Base-by-base conservation (phyloP, 805 yeast genomes). In the Starmerella bombicola region DNA sequence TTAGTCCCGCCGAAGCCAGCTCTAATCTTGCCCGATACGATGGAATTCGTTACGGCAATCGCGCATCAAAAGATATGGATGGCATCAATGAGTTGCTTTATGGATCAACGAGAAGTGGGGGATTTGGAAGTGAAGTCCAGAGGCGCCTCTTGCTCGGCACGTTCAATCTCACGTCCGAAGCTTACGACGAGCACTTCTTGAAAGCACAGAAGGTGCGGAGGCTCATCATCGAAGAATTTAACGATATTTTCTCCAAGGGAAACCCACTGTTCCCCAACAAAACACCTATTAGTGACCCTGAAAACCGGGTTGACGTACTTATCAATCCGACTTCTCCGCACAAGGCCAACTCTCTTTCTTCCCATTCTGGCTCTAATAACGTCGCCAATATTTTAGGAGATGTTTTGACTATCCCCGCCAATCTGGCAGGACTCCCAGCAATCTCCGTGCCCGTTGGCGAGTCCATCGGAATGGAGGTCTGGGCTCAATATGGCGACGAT, bases 1-100 rank as follows among this genome's bases (percentile, higher is more conserved):
- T 93, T 28, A 86, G 91, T 2, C 80, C 95, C 0, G 80, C 95
- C 0, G 98, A 91, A 55, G 97, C 96, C 0, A 78, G 93, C 1
- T 88, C 97, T 0, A 91, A 91, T 55, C 67, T 91, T 36, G 73
- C 95, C 1, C 67, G 96, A 24, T 91, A 71, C 55, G 98, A 91
- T 60, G 98, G 98, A 2, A 64, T 86, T 17, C 66, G 96, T 41
- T 91, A 78, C 56, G 97, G 97, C 0, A 60, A 55, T 41, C 64
- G 80, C 29, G 65, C 70, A 1, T 58, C 54, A 23, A 46, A 49
- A 1, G 58, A 60, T 42, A 49, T 51, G 31, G 53, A 57, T 3
- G 55, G 53, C 3, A 59, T 63, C 19, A 40, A 42, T 17, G 24
- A 35, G 16, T 58, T 67, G 23, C 60, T 69, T n/a, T 74, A 69